Conservation (phyloP, 768 basidiomycete genomes). For the Lentinula sp. region DNA sequence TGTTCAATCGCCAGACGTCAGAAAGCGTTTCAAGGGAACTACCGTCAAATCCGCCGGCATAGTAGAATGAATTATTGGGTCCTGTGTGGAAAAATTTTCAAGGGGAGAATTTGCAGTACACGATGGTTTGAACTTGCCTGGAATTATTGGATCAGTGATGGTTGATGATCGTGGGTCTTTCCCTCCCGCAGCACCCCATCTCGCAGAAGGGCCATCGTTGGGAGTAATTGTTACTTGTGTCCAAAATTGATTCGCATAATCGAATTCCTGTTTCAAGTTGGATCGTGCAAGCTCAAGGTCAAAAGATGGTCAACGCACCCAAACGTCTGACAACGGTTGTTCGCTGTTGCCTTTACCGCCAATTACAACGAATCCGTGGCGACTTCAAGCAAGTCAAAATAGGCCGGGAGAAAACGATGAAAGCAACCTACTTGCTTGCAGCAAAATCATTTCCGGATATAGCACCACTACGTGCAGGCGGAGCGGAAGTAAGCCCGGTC, state of each 20-base stretch:
- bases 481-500: constrained; percentile 34
- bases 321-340: constrained; percentile 57
- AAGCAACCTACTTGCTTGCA: constrained; percentile 67
- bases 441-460: constrained; percentile 66
- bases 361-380: constrained; percentile 66
- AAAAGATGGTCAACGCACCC: constrained; percentile 43
- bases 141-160: constrained; percentile 34
- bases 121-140: constrained; percentile 14
- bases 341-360: constrained; percentile 60
- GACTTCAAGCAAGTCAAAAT: constrained; percentile 34
- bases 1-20: constrained; percentile 64
- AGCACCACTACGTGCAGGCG: constrained; percentile 60
- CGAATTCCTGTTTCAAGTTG: constrained; percentile 54
- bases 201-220: constrained; percentile 45
- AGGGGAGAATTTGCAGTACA: not conserved
- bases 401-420: not conserved
- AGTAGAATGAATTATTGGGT: constrained; percentile 69
- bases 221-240: constrained; percentile 46
- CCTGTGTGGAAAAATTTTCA: constrained; percentile 7
- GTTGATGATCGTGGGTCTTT: constrained; percentile 50
- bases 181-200: constrained; percentile 73
- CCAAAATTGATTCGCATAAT: constrained; percentile 77
- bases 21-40: constrained; percentile 40
- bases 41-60: constrained; percentile 65
- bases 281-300: constrained; percentile 7